Evolutionary conservation across 1,139 yeast genomes (phyloP), one percentile per base, ranked within the genome.

Genomic region (Zygosaccharomyces pseudobailii): DNA sequence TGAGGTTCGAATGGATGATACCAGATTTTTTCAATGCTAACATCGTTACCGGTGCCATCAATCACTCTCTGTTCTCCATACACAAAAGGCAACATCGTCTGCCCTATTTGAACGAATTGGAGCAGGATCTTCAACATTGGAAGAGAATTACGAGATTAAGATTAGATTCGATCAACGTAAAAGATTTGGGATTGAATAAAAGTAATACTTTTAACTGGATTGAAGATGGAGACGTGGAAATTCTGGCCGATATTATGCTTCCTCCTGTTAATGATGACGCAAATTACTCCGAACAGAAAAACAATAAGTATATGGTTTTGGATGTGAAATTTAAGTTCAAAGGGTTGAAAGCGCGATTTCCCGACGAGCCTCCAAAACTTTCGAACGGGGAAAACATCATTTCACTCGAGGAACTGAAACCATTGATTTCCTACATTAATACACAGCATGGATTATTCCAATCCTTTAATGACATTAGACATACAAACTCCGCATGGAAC

Each of bases 21-120:
- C 68, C 82, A 48, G 92, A 84, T 63, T 74, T 84, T 48, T 76
- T 85, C 67, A 81, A 81, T 61, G 87, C 89, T n/a, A 74, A 74
- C 49, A 80, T 82, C 46, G 82, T 83, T 25, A 80, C 84, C 13
- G 94, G 94, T 0, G 79, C 89, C 1, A 72, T 84, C 10, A 84
- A 84, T 58, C 84, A 84, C 49, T 79, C 92, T 0, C 71, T 85
- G 69, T 84, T 84, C 66, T 83, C 88, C 2, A 75, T 85, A 21
- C 92, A 84, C 57, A 83, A 83, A 55, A 69, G 79, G 50, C 81
- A 77, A 53, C 73, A 74, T 49, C 71, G 71, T 48, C 57, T 70
- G 46, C 74, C 76, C 0, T 72, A 72, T 51, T 59, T 67, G 19
- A 59, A 60, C 36, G 68, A 67, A 42, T 58, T 68, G 23, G 67